Evolutionary conservation across 1,284 basidiomycete species (phyloP).

Genomic region (Cryptococcus maquisensis): DNA sequence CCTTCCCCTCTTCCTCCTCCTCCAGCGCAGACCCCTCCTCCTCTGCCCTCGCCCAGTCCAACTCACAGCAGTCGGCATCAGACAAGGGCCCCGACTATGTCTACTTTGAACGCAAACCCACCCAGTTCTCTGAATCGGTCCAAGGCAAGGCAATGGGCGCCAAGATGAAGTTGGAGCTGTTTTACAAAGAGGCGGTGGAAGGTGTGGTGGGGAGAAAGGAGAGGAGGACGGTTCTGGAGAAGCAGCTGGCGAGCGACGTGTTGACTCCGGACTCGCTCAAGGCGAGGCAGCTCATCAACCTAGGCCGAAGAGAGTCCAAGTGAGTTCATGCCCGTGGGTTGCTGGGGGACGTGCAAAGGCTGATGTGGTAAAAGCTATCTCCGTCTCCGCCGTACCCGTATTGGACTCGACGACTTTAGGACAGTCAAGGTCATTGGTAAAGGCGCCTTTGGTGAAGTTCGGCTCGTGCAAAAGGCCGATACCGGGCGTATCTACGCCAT

Average conservation of each 20-base stretch:
- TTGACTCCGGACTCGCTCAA: conserved; percentile 78
- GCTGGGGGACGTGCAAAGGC: conserved; percentile 13
- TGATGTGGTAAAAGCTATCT: no score
- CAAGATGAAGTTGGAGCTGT: conserved; percentile 95
- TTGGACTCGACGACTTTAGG: conserved; percentile 87
- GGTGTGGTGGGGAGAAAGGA: conserved; percentile 83
- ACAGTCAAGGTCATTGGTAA: conserved; percentile 99
- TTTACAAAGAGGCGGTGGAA: conserved; percentile 93
- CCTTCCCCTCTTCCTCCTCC: background rate
- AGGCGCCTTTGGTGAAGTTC: conserved; percentile 96
- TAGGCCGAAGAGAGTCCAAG: conserved; percentile 86
- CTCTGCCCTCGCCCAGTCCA: background rate
- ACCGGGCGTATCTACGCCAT: conserved; percentile 98
- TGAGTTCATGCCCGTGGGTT: conserved; percentile 17
- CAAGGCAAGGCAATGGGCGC: conserved; percentile 89
- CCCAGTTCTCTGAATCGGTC: conserved; percentile 79
- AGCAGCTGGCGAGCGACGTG: conserved; percentile 71
- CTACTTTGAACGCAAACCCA: conserved; percentile 86
- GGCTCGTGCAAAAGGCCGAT: conserved; percentile 93
- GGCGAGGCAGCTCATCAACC: conserved; percentile 81
- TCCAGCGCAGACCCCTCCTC: background rate
- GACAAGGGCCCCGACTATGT: conserved; percentile 69
- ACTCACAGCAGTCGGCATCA: background rate
- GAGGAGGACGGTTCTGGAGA: conserved; percentile 89
- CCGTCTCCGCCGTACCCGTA: conserved; percentile 83